These are phyloP conservation scores for Eucalyptus melliodora DNA, from an alignment of 345 rosid species.

Conservation along the genomic window DNA sequence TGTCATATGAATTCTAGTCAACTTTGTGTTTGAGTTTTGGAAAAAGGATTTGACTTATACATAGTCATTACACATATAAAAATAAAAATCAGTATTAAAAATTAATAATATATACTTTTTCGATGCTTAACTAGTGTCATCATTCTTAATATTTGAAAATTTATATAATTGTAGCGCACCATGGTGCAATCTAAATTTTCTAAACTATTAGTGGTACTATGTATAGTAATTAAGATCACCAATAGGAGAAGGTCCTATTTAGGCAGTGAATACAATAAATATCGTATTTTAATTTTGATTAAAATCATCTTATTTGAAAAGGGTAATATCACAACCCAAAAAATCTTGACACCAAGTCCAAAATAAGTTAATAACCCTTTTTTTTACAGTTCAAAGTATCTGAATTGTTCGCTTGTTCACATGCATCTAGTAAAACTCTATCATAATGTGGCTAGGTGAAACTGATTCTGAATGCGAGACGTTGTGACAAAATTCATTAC, in stretches of 20 bases:
- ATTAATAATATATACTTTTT: background rate
- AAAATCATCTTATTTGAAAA: too few relatives aligned
- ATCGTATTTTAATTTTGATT: too few relatives aligned
- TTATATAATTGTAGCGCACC: accelerated
- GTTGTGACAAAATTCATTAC: too few relatives aligned
- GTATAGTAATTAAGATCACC: background rate
- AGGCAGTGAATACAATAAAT: background rate
- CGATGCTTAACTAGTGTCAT: background rate
- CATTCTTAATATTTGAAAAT: background rate
- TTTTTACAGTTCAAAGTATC: too few relatives aligned
- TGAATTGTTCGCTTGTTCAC: accelerated
- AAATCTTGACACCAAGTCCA: too few relatives aligned
- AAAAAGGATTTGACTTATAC: background rate
- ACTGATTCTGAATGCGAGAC: too few relatives aligned
- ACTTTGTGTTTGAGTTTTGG: background rate
- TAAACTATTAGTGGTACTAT: background rate
- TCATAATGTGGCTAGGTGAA: too few relatives aligned
- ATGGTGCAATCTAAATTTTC: background rate
- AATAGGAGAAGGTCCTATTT: background rate
- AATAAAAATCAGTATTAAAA: background rate
- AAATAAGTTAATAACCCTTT: too few relatives aligned
- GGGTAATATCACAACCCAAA: too few relatives aligned
- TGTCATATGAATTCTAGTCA: background rate
- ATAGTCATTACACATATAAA: background rate
- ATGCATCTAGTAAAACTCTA: too few relatives aligned